Evolutionary conservation across 2,329 filamentous ascomycete genomes (phyloP).

Genomic region (Pseudocercospora macadamiae): DNA sequence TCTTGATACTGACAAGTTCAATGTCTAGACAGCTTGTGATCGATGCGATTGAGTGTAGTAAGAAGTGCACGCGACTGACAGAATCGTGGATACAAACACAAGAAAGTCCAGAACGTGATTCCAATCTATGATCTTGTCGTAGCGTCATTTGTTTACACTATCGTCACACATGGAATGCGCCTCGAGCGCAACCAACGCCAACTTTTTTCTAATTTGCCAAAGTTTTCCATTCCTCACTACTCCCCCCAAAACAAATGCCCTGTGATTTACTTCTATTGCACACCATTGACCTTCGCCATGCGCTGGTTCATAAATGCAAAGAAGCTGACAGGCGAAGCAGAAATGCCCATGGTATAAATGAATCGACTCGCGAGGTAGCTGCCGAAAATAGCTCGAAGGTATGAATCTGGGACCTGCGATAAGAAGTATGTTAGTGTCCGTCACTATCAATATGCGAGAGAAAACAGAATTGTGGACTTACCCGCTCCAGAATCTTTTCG

Average conservation of each 20-base stretch:
- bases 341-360: conserved; percentile 92
- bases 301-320: conserved; percentile 76
- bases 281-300: conserved; percentile 38
- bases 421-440: not conserved
- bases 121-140: conserved; percentile 9
- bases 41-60: no score
- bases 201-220: no score
- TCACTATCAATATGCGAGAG: conserved; percentile 1
- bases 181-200: not conserved
- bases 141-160: conserved; percentile 15
- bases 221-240: conserved; percentile 17
- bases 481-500: conserved; percentile 80
- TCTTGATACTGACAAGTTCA: no score
- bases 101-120: conserved; percentile 1
- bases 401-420: conserved; percentile 78
- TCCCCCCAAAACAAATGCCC: not conserved
- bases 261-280: not conserved
- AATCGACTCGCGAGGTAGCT: conserved; percentile 94
- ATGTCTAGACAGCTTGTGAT: no score
- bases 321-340: conserved; percentile 94
- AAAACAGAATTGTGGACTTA: conserved; percentile 44
- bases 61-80: not conserved
- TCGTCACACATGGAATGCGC: conserved; percentile 10
- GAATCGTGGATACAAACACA: not conserved
- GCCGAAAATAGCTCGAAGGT: conserved; percentile 93